These are phyloP conservation scores for Cordyceps tenuipes DNA, from an alignment of 2,329 filamentous ascomycete genomes.

Conservation along the genomic window DNA sequence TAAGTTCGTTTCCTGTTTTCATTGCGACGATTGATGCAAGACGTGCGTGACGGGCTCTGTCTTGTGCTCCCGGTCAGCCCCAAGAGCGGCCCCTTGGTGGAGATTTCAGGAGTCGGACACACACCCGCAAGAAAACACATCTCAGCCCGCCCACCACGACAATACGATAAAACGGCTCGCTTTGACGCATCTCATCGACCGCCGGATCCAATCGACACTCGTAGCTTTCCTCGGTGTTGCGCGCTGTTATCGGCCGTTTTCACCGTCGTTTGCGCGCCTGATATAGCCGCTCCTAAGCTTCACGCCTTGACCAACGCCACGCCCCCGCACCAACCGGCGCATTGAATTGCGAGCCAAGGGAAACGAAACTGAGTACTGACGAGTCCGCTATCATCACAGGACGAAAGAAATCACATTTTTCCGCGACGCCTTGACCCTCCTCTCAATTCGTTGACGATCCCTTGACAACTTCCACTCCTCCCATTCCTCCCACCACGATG, in stretches of 20 bases:
- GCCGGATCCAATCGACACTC: neutral
- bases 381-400: neutral
- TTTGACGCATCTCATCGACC: neutral
- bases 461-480: neutral
- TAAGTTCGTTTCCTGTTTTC: slow-evolving; percentile 8
- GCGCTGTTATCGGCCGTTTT: neutral
- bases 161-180: neutral
- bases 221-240: neutral
- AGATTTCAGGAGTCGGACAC: slow-evolving; percentile 11
- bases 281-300: neutral
- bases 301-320: neutral
- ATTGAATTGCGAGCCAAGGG: neutral
- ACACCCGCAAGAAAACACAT: slow-evolving; percentile 2
- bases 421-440: slow-evolving; percentile 9
- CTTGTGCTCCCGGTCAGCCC: slow-evolving; percentile 3
- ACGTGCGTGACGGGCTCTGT: slow-evolving; percentile 2
- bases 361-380: neutral
- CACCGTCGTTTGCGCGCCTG: neutral
- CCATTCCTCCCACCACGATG: slow-evolving; percentile 36
- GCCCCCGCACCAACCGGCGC: slow-evolving; percentile 2
- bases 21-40: slow-evolving; percentile 7
- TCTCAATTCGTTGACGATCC: slow-evolving; percentile 12
- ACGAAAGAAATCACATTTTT: neutral
- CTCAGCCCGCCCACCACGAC: neutral
- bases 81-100: slow-evolving; percentile 4